Conservation (phyloP, 2,329 filamentous ascomycete genomes). For the Neofusicoccum parvum region DNA sequence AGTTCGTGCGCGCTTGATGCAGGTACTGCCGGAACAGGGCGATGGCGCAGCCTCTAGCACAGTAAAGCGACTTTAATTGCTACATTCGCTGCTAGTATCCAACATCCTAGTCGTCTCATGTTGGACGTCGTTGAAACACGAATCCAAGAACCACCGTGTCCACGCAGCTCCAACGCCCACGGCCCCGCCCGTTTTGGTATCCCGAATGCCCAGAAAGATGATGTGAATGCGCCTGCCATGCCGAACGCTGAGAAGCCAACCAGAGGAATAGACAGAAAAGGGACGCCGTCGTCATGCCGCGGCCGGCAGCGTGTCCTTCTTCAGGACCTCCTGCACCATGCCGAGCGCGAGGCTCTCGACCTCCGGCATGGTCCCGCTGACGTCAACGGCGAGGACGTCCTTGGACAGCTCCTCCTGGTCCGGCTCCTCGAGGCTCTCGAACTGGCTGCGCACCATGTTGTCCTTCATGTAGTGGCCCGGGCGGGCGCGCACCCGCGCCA, state of each 20-base stretch:
- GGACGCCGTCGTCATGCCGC: conserved; percentile 10
- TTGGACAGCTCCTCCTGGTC: conserved; percentile 62
- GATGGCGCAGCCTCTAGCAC: neutral
- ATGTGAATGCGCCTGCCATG: conserved; percentile 12
- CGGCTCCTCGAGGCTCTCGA: conserved; percentile 84
- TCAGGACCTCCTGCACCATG: conserved; percentile 42
- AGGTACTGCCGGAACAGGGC: neutral
- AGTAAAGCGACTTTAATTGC: conserved; percentile 10
- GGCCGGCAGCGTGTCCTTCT: conserved; percentile 10
- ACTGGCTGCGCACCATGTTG: conserved; percentile 91
- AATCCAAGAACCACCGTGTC: neutral
- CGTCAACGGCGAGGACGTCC: conserved; percentile 51
- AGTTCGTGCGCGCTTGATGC: neutral
- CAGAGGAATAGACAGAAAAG: neutral
- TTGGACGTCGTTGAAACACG: neutral
- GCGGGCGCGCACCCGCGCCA: conserved; percentile 73
- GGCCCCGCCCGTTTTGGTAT: conserved; percentile 8
- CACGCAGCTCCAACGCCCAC: conserved; percentile 6
- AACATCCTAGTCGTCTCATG: neutral
- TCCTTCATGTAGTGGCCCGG: conserved; percentile 94
- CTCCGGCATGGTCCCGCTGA: conserved; percentile 43
- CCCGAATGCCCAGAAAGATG: conserved; percentile 2
- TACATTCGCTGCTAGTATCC: neutral
- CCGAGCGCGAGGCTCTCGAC: conserved; percentile 44
- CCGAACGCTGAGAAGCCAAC: conserved; percentile 4